Evolutionary conservation across 495 filamentous ascomycete genomes (phyloP).

Genomic region (Aspergillus sclerotioniger): DNA sequence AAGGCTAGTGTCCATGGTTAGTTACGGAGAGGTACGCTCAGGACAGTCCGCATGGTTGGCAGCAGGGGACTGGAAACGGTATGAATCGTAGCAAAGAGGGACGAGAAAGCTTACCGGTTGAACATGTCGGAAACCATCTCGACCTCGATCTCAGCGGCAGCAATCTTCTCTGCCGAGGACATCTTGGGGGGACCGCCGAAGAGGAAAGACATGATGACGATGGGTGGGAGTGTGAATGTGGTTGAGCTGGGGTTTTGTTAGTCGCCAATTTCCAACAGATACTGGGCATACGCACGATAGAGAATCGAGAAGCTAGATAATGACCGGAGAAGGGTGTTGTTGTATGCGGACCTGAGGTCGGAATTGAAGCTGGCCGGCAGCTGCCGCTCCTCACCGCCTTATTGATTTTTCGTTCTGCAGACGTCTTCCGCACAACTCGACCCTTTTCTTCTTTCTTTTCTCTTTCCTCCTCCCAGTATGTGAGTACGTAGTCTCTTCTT

Average conservation of each 20-base stretch:
- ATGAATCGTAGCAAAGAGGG: background rate
- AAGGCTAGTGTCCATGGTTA: conserved; percentile 6
- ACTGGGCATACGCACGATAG: background rate
- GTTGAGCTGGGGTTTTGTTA: background rate
- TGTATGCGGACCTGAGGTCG: conserved; percentile 13
- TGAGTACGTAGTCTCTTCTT: conserved; percentile 14
- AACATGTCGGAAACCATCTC: conserved; percentile 97
- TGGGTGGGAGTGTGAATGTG: background rate
- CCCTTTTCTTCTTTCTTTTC: conserved; percentile 20
- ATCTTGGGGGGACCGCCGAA: conserved; percentile 82
- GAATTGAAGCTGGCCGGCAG: conserved; percentile 1
- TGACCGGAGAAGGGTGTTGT: background rate
- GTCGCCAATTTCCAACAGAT: background rate
- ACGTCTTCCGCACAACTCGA: conserved; percentile 13
- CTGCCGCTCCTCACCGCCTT: conserved; percentile 18
- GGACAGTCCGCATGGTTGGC: background rate
- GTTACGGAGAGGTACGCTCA: background rate
- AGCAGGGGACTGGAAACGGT: background rate
- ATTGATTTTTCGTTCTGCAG: conserved; percentile 9
- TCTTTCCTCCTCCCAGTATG: conserved; percentile 13
- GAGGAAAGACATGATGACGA: conserved; percentile 85
- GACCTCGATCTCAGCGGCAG: conserved; percentile 84
- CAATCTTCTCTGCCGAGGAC: conserved; percentile 92
- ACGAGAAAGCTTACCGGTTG: conserved; percentile 64
- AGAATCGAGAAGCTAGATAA: background rate